These are phyloP conservation scores for Acacia concinna DNA, from an alignment of 331 rosid genomes.

Conservation along the genomic window DNA sequence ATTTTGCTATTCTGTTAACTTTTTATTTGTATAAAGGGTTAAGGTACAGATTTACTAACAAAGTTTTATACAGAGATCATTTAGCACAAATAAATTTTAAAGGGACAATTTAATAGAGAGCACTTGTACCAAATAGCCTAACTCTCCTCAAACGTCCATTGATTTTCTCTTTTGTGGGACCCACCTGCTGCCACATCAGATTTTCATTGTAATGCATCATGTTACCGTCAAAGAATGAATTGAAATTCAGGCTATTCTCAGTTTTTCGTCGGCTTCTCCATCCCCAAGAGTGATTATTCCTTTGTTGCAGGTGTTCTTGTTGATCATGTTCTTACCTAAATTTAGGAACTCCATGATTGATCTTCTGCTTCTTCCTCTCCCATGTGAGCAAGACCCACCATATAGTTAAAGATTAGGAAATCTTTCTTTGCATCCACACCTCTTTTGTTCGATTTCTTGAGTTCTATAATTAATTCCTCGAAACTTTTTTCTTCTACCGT, in stretches of 20 bases:
- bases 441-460: constrained; percentile 38
- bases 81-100: too few species aligned
- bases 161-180: too few species aligned
- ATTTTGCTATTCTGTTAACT: too few species aligned
- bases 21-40: too few species aligned
- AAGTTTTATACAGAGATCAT: too few species aligned
- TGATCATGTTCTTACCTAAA: constrained; percentile 38
- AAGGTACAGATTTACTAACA: too few species aligned
- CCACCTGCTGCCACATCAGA: too few species aligned
- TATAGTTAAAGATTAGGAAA: constrained; percentile 45
- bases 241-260: constrained; percentile 32
- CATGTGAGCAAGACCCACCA: constrained; percentile 51
- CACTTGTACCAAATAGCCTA: too few species aligned
- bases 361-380: constrained; percentile 41
- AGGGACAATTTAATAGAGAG: too few species aligned
- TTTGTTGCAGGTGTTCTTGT: constrained; percentile 11
- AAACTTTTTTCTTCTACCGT: constrained; percentile 38
- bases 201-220: constrained; percentile 41
- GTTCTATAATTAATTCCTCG: constrained; percentile 37
- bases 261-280: constrained; percentile 41
- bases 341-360: constrained; percentile 39
- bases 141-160: too few species aligned
- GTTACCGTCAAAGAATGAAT: constrained; percentile 40
- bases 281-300: constrained; percentile 52
- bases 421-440: constrained; percentile 25